A percentile compares a stretch with the other conserved stretches of the same genome.
phyloP scores from a whole-genome alignment of 2,329 filamentous ascomycete species.

The Pyrenophora graminea region DNA sequence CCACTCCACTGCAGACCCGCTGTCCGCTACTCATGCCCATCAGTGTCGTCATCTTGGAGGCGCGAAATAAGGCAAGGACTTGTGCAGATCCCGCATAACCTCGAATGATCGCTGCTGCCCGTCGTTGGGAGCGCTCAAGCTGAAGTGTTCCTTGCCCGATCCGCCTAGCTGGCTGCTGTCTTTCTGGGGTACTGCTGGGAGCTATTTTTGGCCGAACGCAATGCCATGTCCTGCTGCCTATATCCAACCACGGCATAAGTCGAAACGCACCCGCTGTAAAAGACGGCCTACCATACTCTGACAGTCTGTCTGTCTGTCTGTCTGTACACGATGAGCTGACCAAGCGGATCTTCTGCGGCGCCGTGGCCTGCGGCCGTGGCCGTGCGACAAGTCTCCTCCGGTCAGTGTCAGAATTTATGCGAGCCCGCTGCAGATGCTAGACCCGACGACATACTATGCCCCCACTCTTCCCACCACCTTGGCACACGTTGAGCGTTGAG shows the following conservation, averaged over 20 bases:
- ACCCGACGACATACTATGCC: not conserved
- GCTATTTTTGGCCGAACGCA: conserved; percentile 39
- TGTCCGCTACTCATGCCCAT: conserved; percentile 3
- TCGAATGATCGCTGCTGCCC: conserved; percentile 33
- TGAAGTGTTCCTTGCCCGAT: conserved; percentile 18
- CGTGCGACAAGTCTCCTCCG: conserved; percentile 6
- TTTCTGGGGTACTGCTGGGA: conserved; percentile 35
- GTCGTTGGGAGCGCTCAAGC: conserved; percentile 18
- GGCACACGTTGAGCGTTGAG: not conserved
- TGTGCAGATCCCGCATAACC: conserved; percentile 36
- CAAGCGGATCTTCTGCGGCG: conserved; percentile 19
- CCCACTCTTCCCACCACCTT: too few species aligned
- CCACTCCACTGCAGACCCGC: too few species aligned
- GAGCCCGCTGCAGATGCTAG: not conserved
- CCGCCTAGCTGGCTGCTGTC: conserved; percentile 30
- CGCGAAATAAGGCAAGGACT: conserved; percentile 34
- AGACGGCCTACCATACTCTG: conserved; percentile 7
- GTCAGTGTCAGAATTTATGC: conserved; percentile 7
- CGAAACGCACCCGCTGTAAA: conserved; percentile 27
- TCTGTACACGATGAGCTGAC: conserved; percentile 10
- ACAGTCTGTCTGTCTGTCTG: conserved; percentile 10
- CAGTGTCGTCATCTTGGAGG: conserved; percentile 29
- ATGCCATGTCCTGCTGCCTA: conserved; percentile 7
- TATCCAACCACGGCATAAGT: conserved; percentile 20
- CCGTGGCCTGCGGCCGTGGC: conserved; percentile 5